Evolutionary conservation across 352 stramenopile species (phyloP).

Genomic region (Phytophthora aleatoria): DNA sequence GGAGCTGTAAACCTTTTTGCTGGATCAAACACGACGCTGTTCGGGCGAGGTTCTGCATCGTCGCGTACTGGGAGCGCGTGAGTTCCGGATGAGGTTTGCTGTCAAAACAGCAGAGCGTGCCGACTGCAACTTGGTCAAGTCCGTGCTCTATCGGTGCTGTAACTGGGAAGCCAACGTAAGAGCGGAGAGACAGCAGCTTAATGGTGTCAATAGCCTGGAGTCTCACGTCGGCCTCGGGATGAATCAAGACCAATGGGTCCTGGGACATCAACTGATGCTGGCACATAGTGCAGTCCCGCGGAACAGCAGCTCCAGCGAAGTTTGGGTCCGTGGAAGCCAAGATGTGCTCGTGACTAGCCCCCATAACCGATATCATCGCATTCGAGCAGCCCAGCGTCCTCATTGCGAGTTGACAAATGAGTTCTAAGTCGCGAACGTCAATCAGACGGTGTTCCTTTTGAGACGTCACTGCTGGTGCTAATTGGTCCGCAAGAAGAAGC

Average conservation of each 20-base stretch:
- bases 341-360: slow-evolving; percentile 43
- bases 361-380: slow-evolving; percentile 54
- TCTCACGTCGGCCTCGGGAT: slow-evolving; percentile 61
- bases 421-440: slow-evolving; percentile 48
- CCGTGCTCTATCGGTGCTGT: slow-evolving; percentile 10
- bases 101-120: slow-evolving; percentile 58
- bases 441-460: background rate
- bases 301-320: slow-evolving; percentile 31
- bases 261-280: slow-evolving; percentile 59
- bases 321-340: slow-evolving; percentile 40
- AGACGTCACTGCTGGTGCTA: slow-evolving; percentile 7
- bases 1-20: slow-evolving; percentile 9
- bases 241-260: slow-evolving; percentile 50
- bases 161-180: slow-evolving; percentile 68
- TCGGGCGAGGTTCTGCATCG: slow-evolving; percentile 41
- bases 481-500: slow-evolving; percentile 8
- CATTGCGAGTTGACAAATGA: slow-evolving; percentile 50
- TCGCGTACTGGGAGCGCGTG: slow-evolving; percentile 53
- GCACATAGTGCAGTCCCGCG: slow-evolving; percentile 57
- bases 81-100: slow-evolving; percentile 43
- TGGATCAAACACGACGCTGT: slow-evolving; percentile 46
- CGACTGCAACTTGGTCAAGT: slow-evolving; percentile 40
- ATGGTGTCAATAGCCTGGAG: slow-evolving; percentile 42
- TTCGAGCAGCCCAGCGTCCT: slow-evolving; percentile 47
- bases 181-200: slow-evolving; percentile 40